Base-by-base conservation (phyloP, 208 protist genomes). In the Wallacemonas sp. region DNA sequence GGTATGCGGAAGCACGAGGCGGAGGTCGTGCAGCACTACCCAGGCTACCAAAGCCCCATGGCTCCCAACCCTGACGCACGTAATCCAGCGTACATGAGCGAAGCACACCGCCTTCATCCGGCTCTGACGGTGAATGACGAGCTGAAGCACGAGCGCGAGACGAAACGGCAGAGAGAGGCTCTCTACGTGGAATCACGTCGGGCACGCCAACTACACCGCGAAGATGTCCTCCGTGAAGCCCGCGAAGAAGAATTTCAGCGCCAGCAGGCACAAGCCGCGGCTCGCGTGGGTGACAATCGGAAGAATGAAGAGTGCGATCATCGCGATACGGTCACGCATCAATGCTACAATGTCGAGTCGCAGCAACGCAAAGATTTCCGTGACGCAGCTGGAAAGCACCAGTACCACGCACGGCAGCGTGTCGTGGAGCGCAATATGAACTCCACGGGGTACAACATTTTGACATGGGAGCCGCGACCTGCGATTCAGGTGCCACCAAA, bases 21-120 rank as follows among this genome's bases (percentile, higher is more conserved):
- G 26, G 81, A 91, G 41, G 72, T 66, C 15, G 60, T 79, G n/a
- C 79, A 86, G 54, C 85, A 91, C 61, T 82, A 81, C 54, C 85
- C 85, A 2, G 76, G 76, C 47, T 91, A 91, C 67, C 33, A 58
- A 1, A 71, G 86, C 64, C 85, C 85, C 4, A 30, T 91, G 6
- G 30, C 60, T 17, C 77, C 69, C 33, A 49, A 49, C 31, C 56
- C 64, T 1, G 58, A 24, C 24, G 68, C 8, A 14, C 58, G 58
- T 28, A 61, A 66, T n/a, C 44, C 51, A 26, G 72, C 36, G 5
- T 84, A 84, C 62, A 73, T 80, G 24, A 41, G 67, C 21, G 81
- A 91, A 19, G 33, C 26, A 33, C 66, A 88, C 27, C 81, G 81
- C 24, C 76, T 91, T 21, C 73, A 84, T 31, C 72, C 79, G 2